Evolutionary conservation across 306 rosid species (phyloP).

Genomic region (Rosa rugosa): DNA sequence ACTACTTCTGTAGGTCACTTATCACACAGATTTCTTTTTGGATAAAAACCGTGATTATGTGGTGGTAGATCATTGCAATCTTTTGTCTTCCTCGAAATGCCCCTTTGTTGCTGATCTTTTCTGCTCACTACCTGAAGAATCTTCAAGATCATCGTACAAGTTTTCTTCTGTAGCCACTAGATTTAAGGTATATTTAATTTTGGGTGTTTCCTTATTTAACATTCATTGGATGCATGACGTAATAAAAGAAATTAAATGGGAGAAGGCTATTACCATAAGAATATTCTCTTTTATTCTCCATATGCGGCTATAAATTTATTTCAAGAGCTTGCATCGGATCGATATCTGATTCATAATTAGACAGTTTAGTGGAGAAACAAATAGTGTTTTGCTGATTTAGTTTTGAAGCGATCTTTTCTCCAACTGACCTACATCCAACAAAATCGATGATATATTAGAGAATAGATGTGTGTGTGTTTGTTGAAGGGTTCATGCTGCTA

Average conservation of each 20-base stretch:
- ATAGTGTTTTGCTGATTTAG: no score
- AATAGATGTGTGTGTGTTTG: no score
- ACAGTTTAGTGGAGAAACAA: not conserved
- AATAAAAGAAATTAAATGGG: not conserved
- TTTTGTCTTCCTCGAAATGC: slow-evolving; percentile 81
- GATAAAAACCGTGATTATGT: slow-evolving; percentile 98
- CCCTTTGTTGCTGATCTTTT: slow-evolving; percentile 76
- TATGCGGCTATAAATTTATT: not conserved
- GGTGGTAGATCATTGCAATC: slow-evolving; percentile 88
- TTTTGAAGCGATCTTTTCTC: no score
- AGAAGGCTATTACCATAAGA: not conserved
- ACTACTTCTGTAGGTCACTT: slow-evolving; percentile 67
- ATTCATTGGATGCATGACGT: not conserved
- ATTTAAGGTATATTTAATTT: slow-evolving; percentile 67
- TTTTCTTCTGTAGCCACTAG: slow-evolving; percentile 95
- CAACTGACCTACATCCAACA: no score
- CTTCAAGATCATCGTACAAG: slow-evolving; percentile 89
- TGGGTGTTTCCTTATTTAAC: not conserved
- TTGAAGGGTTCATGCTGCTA: not conserved
- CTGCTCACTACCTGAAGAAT: slow-evolving; percentile 66
- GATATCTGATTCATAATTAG: not conserved
- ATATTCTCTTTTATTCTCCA: not conserved
- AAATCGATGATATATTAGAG: no score
- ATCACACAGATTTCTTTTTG: slow-evolving; percentile 82
- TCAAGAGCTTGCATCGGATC: not conserved